Base-by-base conservation (phyloP, 139 green algal genomes). In the Pedinophyceae sp. region DNA sequence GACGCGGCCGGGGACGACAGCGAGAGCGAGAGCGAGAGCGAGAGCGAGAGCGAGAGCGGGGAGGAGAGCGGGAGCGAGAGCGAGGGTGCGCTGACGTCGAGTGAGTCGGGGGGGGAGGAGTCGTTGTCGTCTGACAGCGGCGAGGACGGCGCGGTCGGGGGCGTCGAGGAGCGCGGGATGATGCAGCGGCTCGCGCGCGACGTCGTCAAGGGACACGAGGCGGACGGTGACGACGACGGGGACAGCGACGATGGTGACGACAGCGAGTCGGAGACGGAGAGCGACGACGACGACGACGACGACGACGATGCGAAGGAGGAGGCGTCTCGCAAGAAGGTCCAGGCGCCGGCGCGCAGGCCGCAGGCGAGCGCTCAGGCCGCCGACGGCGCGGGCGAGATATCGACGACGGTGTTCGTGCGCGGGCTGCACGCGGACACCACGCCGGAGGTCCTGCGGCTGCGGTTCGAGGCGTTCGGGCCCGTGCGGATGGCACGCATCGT, bases 101-200 rank as follows among this genome's bases (percentile, higher is more conserved):
- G 87, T 20, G 88, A 97, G 57, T 95, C 83, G 83, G 82, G 88
- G 27, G 40, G 96, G 22, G 49, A 69, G 17, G 95, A 95, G 67
- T 53, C 45, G 3, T 50, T 80, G 58, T 93, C 63, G 47, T 30
- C 71, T 34, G 47, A 79, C 52, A 17, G n/a, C 20, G 23, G 27
- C 19, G 28, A 46, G 27, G 28, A 53, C 6, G 6, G n/a, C 18
- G 15, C 52, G 23, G 15, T 39, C 23, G 26, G 20, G 3, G 66
- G 23, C 18, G 26, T 28, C 4, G 18, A 28, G 2, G 30, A 27
- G 16, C 40, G 27, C 15, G 30, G 34, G 3, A 26, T 50, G 3
- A 26, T 3, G 7, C 38, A 20, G 3, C 23, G 24, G 2, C 13
- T 45, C 38, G 38, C 13, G 38, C 13, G 38, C 38, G 38, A 45